Percentiles rank a stretch among this genome's conserved stretches.
Evolutionary conservation across 139 green algal species (phyloP).

Genomic region (Chlorella sp.): DNA sequence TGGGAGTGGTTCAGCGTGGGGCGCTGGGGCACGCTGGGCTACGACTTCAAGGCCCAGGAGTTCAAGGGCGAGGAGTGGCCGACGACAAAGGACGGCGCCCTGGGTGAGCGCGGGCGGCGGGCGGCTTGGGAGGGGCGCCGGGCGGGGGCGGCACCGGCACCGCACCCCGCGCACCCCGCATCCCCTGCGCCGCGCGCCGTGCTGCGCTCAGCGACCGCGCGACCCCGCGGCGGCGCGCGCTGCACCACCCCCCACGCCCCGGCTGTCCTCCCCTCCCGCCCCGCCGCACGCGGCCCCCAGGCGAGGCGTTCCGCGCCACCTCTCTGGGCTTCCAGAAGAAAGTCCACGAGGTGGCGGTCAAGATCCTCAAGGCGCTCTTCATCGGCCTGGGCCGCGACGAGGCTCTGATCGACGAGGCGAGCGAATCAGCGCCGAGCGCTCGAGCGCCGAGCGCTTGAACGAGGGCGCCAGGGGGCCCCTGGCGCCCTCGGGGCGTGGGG

Average conservation of each 20-base stretch:
- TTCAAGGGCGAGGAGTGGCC: slow-evolving; percentile 27
- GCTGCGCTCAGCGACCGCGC: no score
- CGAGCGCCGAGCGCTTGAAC: no score
- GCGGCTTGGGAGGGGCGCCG: no score
- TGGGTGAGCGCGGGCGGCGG: slow-evolving; percentile 3
- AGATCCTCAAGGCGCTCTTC: slow-evolving; percentile 22
- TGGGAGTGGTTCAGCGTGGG: slow-evolving; percentile 42
- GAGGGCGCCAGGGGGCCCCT: no score
- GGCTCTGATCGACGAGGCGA: slow-evolving; percentile 17
- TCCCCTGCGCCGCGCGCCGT: no score
- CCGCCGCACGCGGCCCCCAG: no score
- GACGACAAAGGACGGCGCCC: no score
- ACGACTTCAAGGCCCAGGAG: slow-evolving; percentile 24
- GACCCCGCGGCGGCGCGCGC: not conserved
- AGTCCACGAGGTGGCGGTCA: slow-evolving; percentile 31
- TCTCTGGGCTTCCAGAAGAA: slow-evolving; percentile 24
- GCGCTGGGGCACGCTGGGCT: slow-evolving; percentile 29
- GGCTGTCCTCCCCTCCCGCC: no score
- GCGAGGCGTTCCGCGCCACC: not conserved
- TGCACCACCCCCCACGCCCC: not conserved
- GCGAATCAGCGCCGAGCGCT: no score
- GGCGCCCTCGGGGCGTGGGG: no score
- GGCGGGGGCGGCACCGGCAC: no score
- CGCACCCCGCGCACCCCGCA: no score
- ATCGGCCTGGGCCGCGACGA: slow-evolving; percentile 24